These are phyloP conservation scores for Cladosporium velox DNA, from an alignment of 2,329 filamentous ascomycete genomes.

Conservation along the genomic window DNA sequence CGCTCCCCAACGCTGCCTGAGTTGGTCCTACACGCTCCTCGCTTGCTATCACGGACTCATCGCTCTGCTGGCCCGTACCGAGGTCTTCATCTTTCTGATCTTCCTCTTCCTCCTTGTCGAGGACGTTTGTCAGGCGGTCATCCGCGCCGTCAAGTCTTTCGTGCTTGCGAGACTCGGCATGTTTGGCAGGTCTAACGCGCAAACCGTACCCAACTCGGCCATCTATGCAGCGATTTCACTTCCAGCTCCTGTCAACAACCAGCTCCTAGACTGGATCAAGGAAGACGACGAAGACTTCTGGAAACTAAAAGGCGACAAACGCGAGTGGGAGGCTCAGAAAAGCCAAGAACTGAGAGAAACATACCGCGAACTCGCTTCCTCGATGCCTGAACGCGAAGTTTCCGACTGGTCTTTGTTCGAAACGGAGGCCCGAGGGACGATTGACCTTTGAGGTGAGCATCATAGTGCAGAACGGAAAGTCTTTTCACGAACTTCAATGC, in stretches of 20 bases:
- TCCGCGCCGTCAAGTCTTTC: background rate
- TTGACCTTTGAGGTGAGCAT: background rate
- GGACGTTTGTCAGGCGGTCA: background rate
- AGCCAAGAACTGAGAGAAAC: background rate
- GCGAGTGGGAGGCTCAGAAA: background rate
- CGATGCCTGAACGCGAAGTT: background rate
- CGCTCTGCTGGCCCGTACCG: background rate
- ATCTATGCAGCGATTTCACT: background rate
- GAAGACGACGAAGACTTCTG: conserved; percentile 6
- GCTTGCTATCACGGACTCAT: background rate
- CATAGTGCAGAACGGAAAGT: background rate
- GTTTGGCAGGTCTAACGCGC: background rate
- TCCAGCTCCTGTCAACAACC: background rate
- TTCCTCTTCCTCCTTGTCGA: background rate
- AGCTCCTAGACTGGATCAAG: background rate
- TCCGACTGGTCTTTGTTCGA: background rate
- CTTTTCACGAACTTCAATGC: background rate
- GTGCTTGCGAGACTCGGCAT: background rate
- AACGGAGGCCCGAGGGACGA: background rate
- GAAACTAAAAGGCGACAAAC: background rate
- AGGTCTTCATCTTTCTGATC: background rate
- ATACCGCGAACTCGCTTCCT: background rate
- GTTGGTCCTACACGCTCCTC: background rate
- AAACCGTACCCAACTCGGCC: background rate
- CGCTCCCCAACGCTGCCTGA: background rate